These are phyloP conservation scores for Juglanconis juglandina DNA, from an alignment of 2,329 filamentous ascomycete species.

Conservation along the genomic window DNA sequence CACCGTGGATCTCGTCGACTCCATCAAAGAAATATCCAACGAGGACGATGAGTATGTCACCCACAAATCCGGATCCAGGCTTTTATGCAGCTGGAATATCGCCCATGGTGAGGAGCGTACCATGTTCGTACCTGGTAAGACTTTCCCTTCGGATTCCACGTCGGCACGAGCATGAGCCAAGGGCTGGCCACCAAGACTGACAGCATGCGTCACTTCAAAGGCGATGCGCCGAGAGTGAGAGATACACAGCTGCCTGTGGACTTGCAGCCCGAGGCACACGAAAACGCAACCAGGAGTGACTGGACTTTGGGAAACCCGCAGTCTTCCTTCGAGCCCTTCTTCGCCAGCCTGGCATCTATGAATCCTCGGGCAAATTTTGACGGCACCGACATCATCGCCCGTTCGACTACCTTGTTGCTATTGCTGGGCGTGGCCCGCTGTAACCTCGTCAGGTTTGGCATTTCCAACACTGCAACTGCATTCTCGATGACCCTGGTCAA, in stretches of 20 bases:
- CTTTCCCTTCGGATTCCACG: not conserved
- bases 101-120: not conserved
- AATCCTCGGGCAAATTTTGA: not conserved
- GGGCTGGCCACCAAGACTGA: not conserved
- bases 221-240: not conserved
- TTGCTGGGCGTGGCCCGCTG: not conserved
- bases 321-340: not conserved
- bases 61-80: not conserved
- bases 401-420: not conserved
- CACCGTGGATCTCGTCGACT: not conserved
- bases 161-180: not conserved
- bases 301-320: not conserved
- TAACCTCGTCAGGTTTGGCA: not conserved
- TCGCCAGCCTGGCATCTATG: not conserved
- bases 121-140: not conserved
- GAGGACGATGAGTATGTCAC: not conserved
- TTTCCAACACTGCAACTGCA: not conserved
- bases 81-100: not conserved
- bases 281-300: not conserved
- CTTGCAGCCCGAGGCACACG: not conserved
- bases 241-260: not conserved
- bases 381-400: not conserved
- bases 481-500: not conserved
- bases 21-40: not conserved
- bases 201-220: not conserved